Percentiles rank a stretch among this genome's conserved stretches.
Evolutionary conservation across 2,329 filamentous ascomycete genomes (phyloP).

Genomic region (Endothia cerciana): DNA sequence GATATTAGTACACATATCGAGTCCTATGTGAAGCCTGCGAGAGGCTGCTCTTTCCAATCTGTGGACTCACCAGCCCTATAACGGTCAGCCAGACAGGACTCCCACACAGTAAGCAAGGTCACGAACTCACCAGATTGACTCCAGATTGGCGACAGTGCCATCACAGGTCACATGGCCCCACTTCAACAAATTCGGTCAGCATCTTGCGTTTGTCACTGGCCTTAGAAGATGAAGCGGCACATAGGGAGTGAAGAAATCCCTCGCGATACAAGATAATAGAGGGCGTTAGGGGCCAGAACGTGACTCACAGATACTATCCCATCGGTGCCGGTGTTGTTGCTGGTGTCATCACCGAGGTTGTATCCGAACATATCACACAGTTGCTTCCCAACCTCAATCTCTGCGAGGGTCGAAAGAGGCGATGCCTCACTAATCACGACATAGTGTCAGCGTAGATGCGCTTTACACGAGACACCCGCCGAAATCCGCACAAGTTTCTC

Average conservation of each 20-base stretch:
- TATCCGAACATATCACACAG: constrained; percentile 51
- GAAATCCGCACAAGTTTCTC: no score
- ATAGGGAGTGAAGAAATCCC: no score
- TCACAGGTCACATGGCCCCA: constrained; percentile 53
- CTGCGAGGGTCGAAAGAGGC: constrained; percentile 48
- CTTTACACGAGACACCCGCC: not conserved
- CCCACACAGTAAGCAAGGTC: not conserved
- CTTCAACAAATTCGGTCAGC: not conserved
- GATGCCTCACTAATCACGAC: constrained; percentile 48
- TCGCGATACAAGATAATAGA: not conserved
- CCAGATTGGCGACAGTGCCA: constrained; percentile 51
- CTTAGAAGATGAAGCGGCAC: not conserved
- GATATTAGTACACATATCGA: not conserved
- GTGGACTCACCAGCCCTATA: constrained; percentile 14
- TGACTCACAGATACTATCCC: not conserved
- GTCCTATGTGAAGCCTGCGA: not conserved
- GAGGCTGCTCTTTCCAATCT: not conserved
- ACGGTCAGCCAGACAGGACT: not conserved
- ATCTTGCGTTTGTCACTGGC: not conserved
- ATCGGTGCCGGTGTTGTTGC: constrained; percentile 32
- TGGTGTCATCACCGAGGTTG: constrained; percentile 36
- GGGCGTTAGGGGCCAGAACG: not conserved
- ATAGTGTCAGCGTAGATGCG: not conserved
- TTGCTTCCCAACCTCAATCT: constrained; percentile 49
- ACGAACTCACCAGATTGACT: constrained; percentile 49